A percentile compares a stretch with the other conserved stretches of the same genome.
Conservation (phyloP, 352 stramenopile species). For the Globisporangium orthogonon region DNA sequence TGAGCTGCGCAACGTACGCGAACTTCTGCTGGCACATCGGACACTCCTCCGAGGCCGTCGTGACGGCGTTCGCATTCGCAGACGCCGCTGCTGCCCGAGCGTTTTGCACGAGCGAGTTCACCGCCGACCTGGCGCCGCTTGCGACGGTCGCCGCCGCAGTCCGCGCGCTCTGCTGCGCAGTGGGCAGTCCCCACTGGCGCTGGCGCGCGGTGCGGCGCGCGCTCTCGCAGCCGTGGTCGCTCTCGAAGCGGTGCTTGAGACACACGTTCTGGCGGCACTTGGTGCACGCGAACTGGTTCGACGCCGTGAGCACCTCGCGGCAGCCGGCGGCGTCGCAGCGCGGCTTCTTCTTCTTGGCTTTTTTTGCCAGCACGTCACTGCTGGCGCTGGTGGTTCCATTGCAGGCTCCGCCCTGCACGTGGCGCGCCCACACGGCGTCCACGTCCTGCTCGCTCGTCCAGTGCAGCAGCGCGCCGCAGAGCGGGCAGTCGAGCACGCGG, state of each 20-base stretch:
- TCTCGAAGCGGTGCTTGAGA: conserved; percentile 70
- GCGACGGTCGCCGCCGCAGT: conserved; percentile 25
- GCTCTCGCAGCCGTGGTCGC: conserved; percentile 55
- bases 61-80: conserved; percentile 17
- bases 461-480: conserved; percentile 58
- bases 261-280: conserved; percentile 71
- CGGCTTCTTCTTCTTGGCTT: conserved; percentile 70
- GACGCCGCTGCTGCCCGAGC: conserved; percentile 7
- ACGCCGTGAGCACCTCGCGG: conserved; percentile 50
- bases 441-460: conserved; percentile 74
- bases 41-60: conserved; percentile 43
- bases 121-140: conserved; percentile 32
- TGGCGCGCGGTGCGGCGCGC: conserved; percentile 30
- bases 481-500: conserved; percentile 52
- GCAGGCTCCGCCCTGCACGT: conserved; percentile 55
- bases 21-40: conserved; percentile 76
- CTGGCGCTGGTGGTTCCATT: conserved; percentile 1
- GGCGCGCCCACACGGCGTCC: conserved; percentile 64
- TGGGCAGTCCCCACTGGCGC: conserved; percentile 29
- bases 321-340: conserved; percentile 54
- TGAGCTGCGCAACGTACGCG: conserved; percentile 59
- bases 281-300: conserved; percentile 66
- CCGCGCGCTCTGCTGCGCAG: conserved; percentile 20
- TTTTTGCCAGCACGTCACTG: neutral
- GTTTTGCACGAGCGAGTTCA: conserved; percentile 39